phyloP scores from a whole-genome alignment of 495 filamentous ascomycete species.

The Aspergillus ellipticus region DNA sequence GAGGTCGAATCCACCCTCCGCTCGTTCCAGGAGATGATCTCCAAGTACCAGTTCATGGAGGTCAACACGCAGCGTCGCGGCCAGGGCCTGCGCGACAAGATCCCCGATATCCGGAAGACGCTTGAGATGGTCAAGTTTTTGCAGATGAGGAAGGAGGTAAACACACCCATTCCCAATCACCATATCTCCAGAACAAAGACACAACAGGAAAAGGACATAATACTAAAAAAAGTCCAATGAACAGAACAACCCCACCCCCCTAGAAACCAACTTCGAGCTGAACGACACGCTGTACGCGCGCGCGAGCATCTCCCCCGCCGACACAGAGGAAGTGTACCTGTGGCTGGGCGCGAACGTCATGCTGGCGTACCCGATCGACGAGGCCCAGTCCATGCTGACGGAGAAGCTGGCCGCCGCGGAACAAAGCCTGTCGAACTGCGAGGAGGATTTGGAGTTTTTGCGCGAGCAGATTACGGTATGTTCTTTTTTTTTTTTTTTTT shows the following conservation, averaged over 20 bases:
- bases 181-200: too few species aligned
- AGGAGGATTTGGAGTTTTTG: slow-evolving; percentile 95
- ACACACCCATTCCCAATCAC: not conserved
- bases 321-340: slow-evolving; percentile 92
- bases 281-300: slow-evolving; percentile 95
- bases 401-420: slow-evolving; percentile 79
- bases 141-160: slow-evolving; percentile 43
- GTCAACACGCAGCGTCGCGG: slow-evolving; percentile 80
- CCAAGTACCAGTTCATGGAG: slow-evolving; percentile 99
- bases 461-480: slow-evolving; percentile 92
- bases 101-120: slow-evolving; percentile 97
- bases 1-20: slow-evolving; percentile 88
- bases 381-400: slow-evolving; percentile 75
- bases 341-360: slow-evolving; percentile 99
- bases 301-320: slow-evolving; percentile 70
- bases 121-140: slow-evolving; percentile 87
- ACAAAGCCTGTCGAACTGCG: slow-evolving; percentile 73
- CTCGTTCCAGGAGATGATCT: slow-evolving; percentile 98
- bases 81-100: slow-evolving; percentile 84
- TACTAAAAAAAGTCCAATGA: slow-evolving; percentile 41
- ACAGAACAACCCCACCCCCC: slow-evolving; percentile 15
- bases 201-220: too few species aligned
- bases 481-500: slow-evolving; percentile 8
- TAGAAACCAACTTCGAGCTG: slow-evolving; percentile 91
- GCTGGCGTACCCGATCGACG: slow-evolving; percentile 86